These are phyloP conservation scores for Acacia confusa DNA, from an alignment of 306 rosid genomes.

Conservation along the genomic window DNA sequence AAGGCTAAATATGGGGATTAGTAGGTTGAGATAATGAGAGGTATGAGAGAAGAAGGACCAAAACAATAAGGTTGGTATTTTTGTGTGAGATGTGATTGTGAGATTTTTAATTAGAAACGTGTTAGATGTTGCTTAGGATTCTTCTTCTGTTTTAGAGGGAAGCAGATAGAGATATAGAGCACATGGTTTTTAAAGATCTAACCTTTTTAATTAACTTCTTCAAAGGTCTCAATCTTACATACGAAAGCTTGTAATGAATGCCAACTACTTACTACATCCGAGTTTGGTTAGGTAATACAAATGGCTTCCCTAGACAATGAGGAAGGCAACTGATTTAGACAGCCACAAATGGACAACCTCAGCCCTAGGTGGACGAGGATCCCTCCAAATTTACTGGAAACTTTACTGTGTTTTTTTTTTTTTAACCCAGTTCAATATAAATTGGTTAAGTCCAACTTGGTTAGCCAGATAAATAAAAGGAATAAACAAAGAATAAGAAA, in stretches of 20 bases:
- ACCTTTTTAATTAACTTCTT: neutral
- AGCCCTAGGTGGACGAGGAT: neutral
- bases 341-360: neutral
- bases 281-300: neutral
- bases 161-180: neutral
- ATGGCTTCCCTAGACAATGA: neutral
- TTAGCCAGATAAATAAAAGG: no score
- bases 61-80: neutral
- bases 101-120: conserved; percentile 21
- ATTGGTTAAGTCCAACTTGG: neutral
- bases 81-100: neutral
- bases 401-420: no score
- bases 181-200: neutral
- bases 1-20: conserved; percentile 39
- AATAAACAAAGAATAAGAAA: no score
- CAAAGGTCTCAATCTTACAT: neutral
- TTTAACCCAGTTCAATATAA: neutral
- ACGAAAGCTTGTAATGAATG: conserved; percentile 1
- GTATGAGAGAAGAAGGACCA: neutral
- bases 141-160: conserved; percentile 40
- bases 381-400: neutral
- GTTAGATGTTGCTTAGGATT: neutral
- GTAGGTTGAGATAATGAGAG: neutral
- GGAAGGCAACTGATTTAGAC: conserved; percentile 1
- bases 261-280: conserved; percentile 22